phyloP scores from a whole-genome alignment of 2,329 filamentous ascomycete genomes.

The Chaetomiaceae sp. region DNA sequence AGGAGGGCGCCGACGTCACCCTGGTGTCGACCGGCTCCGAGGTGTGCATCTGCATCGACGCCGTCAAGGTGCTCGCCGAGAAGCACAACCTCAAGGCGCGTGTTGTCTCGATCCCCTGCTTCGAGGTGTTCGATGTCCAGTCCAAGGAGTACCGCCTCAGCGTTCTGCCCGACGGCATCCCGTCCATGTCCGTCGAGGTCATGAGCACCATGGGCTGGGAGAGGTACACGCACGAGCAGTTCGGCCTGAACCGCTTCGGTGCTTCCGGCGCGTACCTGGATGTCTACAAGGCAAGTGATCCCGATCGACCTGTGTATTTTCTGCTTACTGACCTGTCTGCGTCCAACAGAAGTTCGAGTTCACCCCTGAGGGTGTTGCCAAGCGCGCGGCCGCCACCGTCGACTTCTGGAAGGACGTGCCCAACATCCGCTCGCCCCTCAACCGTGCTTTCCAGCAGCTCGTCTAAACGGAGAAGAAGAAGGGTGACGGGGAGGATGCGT shows the following conservation, averaged over 20 bases:
- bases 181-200: slow-evolving; percentile 88
- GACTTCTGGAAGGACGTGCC: slow-evolving; percentile 95
- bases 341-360: slow-evolving; percentile 89
- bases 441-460: slow-evolving; percentile 96
- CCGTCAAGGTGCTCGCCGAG: slow-evolving; percentile 84
- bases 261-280: slow-evolving; percentile 96
- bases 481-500: background rate
- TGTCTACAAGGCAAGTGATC: slow-evolving; percentile 73
- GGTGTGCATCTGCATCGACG: slow-evolving; percentile 88
- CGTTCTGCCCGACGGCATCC: slow-evolving; percentile 90
- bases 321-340: slow-evolving; percentile 29
- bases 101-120: slow-evolving; percentile 93
- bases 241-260: slow-evolving; percentile 98
- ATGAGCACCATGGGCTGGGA: slow-evolving; percentile 98
- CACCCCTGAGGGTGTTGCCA: slow-evolving; percentile 92
- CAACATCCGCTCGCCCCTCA: slow-evolving; percentile 89
- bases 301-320: background rate
- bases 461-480: slow-evolving; percentile 59
- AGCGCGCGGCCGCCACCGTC: slow-evolving; percentile 86
- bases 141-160: slow-evolving; percentile 90
- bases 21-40: slow-evolving; percentile 95
- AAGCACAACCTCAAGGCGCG: slow-evolving; percentile 83
- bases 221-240: slow-evolving; percentile 98
- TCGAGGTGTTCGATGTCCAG: slow-evolving; percentile 94
- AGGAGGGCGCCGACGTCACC: slow-evolving; percentile 77